These are phyloP conservation scores for Coemansia sp. DNA, from an alignment of 192 early-diverging fungal genomes.

Conservation along the genomic window DNA sequence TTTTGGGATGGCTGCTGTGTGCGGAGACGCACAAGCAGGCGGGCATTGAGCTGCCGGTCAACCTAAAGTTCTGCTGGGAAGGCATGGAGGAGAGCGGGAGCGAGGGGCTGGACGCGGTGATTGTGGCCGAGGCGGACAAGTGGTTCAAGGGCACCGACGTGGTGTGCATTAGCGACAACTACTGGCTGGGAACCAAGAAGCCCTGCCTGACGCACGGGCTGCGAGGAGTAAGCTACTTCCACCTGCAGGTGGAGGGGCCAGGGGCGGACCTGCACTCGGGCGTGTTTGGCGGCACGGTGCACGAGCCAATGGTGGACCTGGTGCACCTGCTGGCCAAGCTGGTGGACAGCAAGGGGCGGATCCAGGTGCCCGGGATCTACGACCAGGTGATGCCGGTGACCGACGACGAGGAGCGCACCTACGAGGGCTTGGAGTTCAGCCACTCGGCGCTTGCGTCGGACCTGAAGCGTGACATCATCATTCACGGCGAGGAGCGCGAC, in stretches of 20 bases:
- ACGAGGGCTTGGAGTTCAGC: slow-evolving; percentile 79
- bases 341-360: slow-evolving; percentile 81
- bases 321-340: slow-evolving; percentile 78
- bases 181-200: slow-evolving; percentile 94
- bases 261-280: slow-evolving; percentile 94
- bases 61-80: slow-evolving; percentile 97
- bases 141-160: slow-evolving; percentile 92
- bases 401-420: slow-evolving; percentile 75
- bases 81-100: slow-evolving; percentile 89
- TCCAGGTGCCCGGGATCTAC: slow-evolving; percentile 87
- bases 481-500: slow-evolving; percentile 71
- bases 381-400: slow-evolving; percentile 88
- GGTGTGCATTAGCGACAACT: slow-evolving; percentile 97
- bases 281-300: slow-evolving; percentile 89
- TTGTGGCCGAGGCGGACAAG: slow-evolving; percentile 78
- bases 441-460: slow-evolving; percentile 59
- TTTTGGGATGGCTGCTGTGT: slow-evolving; percentile 96
- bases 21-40: slow-evolving; percentile 91
- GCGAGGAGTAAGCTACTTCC: slow-evolving; percentile 70
- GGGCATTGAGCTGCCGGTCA: slow-evolving; percentile 89
- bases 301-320: slow-evolving; percentile 99
- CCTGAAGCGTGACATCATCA: slow-evolving; percentile 73
- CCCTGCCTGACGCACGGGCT: slow-evolving; percentile 98
- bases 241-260: slow-evolving; percentile 71
- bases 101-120: slow-evolving; percentile 92